A percentile compares a stretch with the other conserved stretches of the same genome.
Evolutionary conservation across 208 protist genomes (phyloP).

Genomic region (Zelonia costaricensis): DNA sequence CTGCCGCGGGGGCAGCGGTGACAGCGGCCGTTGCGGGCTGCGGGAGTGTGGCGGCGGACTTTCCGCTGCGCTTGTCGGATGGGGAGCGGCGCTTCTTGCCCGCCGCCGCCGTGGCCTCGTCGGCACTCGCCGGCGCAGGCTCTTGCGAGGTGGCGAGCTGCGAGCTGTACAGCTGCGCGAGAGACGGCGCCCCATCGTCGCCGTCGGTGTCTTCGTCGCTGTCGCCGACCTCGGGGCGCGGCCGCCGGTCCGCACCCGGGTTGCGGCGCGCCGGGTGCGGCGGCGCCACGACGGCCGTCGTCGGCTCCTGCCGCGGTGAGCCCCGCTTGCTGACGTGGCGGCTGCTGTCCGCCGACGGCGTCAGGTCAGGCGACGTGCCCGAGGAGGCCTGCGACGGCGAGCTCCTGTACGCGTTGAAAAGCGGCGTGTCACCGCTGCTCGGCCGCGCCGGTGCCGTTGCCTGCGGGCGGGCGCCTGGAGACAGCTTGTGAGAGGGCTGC

Average conservation of each 20-base stretch:
- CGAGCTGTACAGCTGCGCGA: slow-evolving; percentile 17
- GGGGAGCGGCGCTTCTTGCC: slow-evolving; percentile 20
- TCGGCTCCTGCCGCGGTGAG: slow-evolving; percentile 1
- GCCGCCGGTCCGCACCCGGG: too few relatives aligned
- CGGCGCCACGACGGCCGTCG: background rate
- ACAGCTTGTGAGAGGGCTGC: background rate
- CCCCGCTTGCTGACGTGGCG: slow-evolving; percentile 16
- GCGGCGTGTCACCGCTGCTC: slow-evolving; percentile 15
- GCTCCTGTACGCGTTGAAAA: slow-evolving; percentile 5
- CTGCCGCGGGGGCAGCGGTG: background rate
- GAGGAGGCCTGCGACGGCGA: slow-evolving; percentile 5
- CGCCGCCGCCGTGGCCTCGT: background rate
- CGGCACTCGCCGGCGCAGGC: background rate
- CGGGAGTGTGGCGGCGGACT: too few relatives aligned
- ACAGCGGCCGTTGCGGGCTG: background rate
- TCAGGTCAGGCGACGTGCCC: slow-evolving; percentile 2
- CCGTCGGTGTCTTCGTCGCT: background rate
- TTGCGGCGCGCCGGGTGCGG: slow-evolving; percentile 1
- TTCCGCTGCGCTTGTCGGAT: slow-evolving; percentile 25
- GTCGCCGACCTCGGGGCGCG: too few relatives aligned
- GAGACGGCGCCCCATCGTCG: slow-evolving; percentile 8
- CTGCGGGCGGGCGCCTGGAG: background rate
- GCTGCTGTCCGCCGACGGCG: slow-evolving; percentile 2
- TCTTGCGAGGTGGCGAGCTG: background rate
- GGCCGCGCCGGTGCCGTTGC: background rate